Evolutionary conservation across 768 basidiomycete species (phyloP).

Genomic region (Panaeolus cyanescens): DNA sequence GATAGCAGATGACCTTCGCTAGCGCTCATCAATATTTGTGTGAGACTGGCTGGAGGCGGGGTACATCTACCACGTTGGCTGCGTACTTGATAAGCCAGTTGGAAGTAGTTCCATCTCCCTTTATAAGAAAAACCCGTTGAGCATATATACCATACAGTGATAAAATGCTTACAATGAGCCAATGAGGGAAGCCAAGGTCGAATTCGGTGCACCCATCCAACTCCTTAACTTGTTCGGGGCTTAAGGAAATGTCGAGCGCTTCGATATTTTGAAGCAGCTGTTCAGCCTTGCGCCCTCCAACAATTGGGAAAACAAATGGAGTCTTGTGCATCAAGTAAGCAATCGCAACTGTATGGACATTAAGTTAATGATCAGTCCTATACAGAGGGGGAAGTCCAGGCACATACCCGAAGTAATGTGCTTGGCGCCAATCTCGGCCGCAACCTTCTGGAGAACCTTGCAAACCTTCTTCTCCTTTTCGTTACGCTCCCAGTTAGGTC

Average conservation of each 20-base stretch:
- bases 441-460: slow-evolving; percentile 47
- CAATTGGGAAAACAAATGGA: slow-evolving; percentile 51
- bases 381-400: neutral
- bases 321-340: slow-evolving; percentile 56
- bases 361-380: neutral
- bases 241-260: slow-evolving; percentile 45
- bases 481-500: slow-evolving; percentile 43
- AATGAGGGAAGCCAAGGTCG: slow-evolving; percentile 44
- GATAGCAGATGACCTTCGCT: no score
- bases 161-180: slow-evolving; percentile 24
- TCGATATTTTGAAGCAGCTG: slow-evolving; percentile 49
- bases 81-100: neutral
- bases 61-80: neutral
- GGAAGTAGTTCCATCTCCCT: neutral
- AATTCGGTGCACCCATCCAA: slow-evolving; percentile 47
- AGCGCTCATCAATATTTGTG: neutral
- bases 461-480: slow-evolving; percentile 44
- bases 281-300: slow-evolving; percentile 52
- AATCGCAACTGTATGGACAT: slow-evolving; percentile 40
- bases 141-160: no score
- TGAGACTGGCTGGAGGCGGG: neutral
- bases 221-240: slow-evolving; percentile 40
- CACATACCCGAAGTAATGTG: slow-evolving; percentile 44
- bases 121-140: no score
- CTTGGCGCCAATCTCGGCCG: slow-evolving; percentile 47